phyloP scores from a whole-genome alignment of 73 alveolate species.

The Uronychia setigera region DNA sequence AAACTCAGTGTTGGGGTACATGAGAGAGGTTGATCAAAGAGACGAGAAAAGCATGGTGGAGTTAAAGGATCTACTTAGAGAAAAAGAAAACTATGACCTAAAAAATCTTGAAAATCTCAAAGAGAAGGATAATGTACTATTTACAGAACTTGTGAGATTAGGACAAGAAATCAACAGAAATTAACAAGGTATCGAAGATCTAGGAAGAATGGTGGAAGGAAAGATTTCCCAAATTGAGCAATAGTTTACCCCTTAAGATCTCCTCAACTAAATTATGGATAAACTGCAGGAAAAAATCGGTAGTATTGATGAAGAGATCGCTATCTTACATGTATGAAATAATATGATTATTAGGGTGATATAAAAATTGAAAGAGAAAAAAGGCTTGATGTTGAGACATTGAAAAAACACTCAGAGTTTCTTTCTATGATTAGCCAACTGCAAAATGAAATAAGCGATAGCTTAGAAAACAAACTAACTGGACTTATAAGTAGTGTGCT shows the following conservation, averaged over 20 bases:
- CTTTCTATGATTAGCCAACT: conserved; percentile 23
- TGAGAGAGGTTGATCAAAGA: background rate
- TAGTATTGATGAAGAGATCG: conserved; percentile 29
- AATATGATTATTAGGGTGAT: background rate
- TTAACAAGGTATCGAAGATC: conserved; percentile 15
- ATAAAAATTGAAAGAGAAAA: conserved; percentile 31
- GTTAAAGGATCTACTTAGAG: conserved; percentile 34
- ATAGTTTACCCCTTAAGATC: conserved; percentile 18
- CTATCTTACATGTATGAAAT: conserved; percentile 16
- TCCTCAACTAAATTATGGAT: conserved; percentile 38
- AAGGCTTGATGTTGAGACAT: conserved; percentile 47
- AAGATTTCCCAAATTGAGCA: conserved; percentile 20
- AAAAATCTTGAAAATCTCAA: conserved; percentile 8
- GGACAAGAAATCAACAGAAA: conserved; percentile 50
- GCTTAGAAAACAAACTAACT: conserved; percentile 54
- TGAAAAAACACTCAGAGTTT: conserved; percentile 48
- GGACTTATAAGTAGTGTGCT: conserved; percentile 54
- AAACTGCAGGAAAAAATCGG: conserved; percentile 35
- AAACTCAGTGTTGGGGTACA: conserved; percentile 6
- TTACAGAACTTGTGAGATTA: conserved; percentile 54
- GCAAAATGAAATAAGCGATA: conserved; percentile 35
- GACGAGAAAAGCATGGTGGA: conserved; percentile 36
- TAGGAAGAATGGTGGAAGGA: conserved; percentile 19
- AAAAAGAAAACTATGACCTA: conserved; percentile 50
- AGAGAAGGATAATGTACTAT: conserved; percentile 47